Conservation (phyloP, 352 stramenopile species). For the Globisporangium abappressorium region DNA sequence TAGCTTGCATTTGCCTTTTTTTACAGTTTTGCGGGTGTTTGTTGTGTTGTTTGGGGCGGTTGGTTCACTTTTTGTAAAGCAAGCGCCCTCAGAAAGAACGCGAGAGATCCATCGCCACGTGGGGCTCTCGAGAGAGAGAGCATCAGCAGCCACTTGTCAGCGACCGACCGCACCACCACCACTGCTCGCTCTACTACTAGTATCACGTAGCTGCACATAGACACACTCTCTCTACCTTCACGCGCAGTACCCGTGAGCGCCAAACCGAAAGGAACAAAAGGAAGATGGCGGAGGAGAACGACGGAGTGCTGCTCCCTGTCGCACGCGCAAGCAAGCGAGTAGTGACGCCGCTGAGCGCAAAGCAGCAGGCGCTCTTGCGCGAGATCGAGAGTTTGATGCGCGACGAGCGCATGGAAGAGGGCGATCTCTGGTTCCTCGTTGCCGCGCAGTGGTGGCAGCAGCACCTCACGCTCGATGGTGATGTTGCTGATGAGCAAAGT, state of each 20-base stretch:
- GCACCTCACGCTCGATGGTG: conserved; percentile 25
- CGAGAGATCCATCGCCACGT: not conserved
- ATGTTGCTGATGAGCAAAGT: conserved; percentile 5
- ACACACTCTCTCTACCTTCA: not conserved
- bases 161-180: not conserved
- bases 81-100: not conserved
- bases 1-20: no score
- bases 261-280: not conserved
- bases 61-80: not conserved
- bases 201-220: not conserved
- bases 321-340: not conserved
- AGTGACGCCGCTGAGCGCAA: not conserved
- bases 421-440: conserved; percentile 68
- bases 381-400: conserved; percentile 25
- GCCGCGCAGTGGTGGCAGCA: conserved; percentile 48
- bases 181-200: no score
- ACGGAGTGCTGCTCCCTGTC: not conserved
- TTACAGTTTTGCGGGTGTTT: not conserved
- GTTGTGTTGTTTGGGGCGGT: not conserved
- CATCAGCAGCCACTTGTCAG: not conserved
- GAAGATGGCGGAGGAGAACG: not conserved
- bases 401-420: conserved; percentile 38
- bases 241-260: not conserved
- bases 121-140: not conserved
- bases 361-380: conserved; percentile 12